A percentile compares a stretch with the other conserved stretches of the same genome.
These are phyloP conservation scores for Cymodocea nodosa DNA, from an alignment of 116 monocot genomes.

Conservation along the genomic window DNA sequence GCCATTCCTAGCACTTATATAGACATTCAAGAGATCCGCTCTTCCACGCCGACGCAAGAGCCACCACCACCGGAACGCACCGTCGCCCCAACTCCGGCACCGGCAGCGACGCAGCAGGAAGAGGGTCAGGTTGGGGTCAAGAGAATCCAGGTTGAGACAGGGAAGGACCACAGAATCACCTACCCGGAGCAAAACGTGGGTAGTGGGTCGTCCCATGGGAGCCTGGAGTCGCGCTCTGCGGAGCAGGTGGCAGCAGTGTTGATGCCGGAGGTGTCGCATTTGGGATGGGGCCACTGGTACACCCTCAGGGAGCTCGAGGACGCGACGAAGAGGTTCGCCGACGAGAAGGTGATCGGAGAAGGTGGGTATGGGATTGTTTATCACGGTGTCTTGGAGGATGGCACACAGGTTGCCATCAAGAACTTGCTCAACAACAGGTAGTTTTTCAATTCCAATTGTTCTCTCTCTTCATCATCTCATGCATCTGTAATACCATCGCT, in stretches of 20 bases:
- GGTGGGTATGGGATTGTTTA: constrained; percentile 93
- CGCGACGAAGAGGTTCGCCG: constrained; percentile 33
- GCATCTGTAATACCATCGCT: no score
- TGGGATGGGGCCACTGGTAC: constrained; percentile 88
- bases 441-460: neutral
- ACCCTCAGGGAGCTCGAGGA: constrained; percentile 80
- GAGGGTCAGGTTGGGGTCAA: constrained; percentile 9
- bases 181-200: constrained; percentile 19
- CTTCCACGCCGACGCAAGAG: neutral
- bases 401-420: constrained; percentile 42
- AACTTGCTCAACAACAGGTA: constrained; percentile 64
- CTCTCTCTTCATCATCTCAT: no score
- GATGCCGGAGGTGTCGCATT: constrained; percentile 35
- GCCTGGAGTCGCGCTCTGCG: constrained; percentile 23
- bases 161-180: constrained; percentile 43
- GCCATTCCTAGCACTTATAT: constrained; percentile 11
- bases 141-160: constrained; percentile 29
- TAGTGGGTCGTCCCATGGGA: constrained; percentile 22
- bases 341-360: constrained; percentile 77
- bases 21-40: constrained; percentile 24
- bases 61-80: neutral
- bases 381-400: constrained; percentile 48
- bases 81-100: neutral
- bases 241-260: constrained; percentile 7
- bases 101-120: constrained; percentile 6